A percentile compares a stretch with the other conserved stretches of the same genome.
These are phyloP conservation scores for Phytophthora sojae DNA, from an alignment of 352 stramenopile species.

Conservation along the genomic window DNA sequence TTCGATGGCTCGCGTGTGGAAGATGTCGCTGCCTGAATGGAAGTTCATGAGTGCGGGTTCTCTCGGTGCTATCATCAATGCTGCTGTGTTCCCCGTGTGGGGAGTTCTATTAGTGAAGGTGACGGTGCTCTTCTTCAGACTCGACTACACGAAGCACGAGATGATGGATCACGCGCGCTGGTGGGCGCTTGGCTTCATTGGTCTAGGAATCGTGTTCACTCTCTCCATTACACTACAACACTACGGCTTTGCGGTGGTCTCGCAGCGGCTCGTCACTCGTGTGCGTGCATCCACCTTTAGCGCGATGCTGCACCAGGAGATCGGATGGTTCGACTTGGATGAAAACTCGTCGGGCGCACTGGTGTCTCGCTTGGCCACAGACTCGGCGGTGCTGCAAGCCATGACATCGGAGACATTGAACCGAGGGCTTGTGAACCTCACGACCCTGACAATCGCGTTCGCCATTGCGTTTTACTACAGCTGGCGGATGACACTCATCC, in stretches of 20 bases:
- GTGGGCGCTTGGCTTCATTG: constrained; percentile 58
- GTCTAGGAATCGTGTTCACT: constrained; percentile 45
- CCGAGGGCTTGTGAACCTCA: constrained; percentile 57
- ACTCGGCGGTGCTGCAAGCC: constrained; percentile 80
- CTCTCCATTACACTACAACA: constrained; percentile 58
- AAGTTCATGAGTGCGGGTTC: constrained; percentile 45
- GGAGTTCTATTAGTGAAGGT: constrained; percentile 58
- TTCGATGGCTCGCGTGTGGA: constrained; percentile 55
- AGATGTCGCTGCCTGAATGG: constrained; percentile 54
- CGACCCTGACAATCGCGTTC: constrained; percentile 52
- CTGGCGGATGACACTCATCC: constrained; percentile 66
- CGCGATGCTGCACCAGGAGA: constrained; percentile 78
- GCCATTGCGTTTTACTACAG: constrained; percentile 64
- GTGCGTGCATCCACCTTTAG: constrained; percentile 60
- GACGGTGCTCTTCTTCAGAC: constrained; percentile 60
- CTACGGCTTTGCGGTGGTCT: constrained; percentile 67
- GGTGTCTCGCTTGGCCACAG: constrained; percentile 71
- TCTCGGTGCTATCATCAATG: constrained; percentile 46
- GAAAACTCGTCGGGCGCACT: constrained; percentile 80
- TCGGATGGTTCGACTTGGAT: constrained; percentile 85
- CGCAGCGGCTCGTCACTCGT: constrained; percentile 63
- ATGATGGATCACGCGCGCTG: constrained; percentile 53
- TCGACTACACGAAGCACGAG: constrained; percentile 54
- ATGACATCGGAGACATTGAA: constrained; percentile 79
- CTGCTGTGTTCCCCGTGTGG: constrained; percentile 64